A percentile compares a stretch with the other conserved stretches of the same genome.
Evolutionary conservation across 805 yeast species (phyloP).

Genomic region (Clavispora carvajalis): DNA sequence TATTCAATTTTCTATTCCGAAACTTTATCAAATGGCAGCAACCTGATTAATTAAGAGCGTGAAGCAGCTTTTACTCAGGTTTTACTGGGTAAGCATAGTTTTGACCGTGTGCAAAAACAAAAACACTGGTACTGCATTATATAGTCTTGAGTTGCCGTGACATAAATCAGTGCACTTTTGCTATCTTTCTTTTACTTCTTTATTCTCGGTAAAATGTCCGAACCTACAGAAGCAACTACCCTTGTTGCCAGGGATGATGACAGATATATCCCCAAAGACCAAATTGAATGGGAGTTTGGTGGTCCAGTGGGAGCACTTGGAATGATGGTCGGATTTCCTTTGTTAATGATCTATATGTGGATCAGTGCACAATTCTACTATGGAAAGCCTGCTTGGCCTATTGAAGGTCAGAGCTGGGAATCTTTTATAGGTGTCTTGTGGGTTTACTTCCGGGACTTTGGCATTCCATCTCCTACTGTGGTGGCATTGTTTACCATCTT

Average conservation of each 20-base stretch:
- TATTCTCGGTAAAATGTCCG: not conserved
- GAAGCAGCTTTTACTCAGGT: no score
- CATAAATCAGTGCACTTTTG: no score
- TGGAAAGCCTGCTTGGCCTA: slow-evolving; percentile 71
- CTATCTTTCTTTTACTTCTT: not conserved
- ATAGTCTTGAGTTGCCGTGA: not conserved
- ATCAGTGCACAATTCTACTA: slow-evolving; percentile 75
- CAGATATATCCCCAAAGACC: slow-evolving; percentile 36
- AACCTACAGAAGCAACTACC: slow-evolving; percentile 2
- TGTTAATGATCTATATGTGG: slow-evolving; percentile 96
- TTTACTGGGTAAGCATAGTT: no score
- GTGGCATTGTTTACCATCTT: slow-evolving; percentile 71
- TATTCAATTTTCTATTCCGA: no score
- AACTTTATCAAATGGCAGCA: no score
- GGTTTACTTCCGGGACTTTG: slow-evolving; percentile 44
- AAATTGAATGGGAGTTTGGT: slow-evolving; percentile 85
- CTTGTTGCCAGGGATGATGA: slow-evolving; percentile 10
- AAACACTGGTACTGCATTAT: no score
- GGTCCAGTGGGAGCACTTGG: slow-evolving; percentile 86
- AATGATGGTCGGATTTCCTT: slow-evolving; percentile 90
- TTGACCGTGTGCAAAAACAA: no score
- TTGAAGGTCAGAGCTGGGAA: slow-evolving; percentile 47
- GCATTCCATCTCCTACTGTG: slow-evolving; percentile 53
- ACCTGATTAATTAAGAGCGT: no score
- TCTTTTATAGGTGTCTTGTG: slow-evolving; percentile 39